phyloP scores from a whole-genome alignment of 352 stramenopile genomes.

The Halophytophthora batemanensis region DNA sequence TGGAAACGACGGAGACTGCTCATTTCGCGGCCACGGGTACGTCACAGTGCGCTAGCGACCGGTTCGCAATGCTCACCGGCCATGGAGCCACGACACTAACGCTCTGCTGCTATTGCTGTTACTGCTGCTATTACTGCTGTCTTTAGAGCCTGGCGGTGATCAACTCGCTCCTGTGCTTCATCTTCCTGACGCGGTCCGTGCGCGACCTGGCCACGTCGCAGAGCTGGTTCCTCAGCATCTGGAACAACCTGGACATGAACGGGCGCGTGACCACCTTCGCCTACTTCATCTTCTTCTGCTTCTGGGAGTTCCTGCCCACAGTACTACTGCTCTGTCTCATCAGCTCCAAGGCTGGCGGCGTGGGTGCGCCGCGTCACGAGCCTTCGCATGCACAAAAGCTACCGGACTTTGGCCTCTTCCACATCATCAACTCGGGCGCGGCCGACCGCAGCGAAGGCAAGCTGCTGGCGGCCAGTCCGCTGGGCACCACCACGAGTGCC shows the following conservation, averaged over 20 bases:
- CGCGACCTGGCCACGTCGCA: slow-evolving; percentile 79
- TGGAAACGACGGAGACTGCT: slow-evolving; percentile 71
- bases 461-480: slow-evolving; percentile 65
- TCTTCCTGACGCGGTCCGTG: slow-evolving; percentile 79
- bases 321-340: slow-evolving; percentile 77
- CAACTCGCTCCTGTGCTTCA: slow-evolving; percentile 75
- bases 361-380: slow-evolving; percentile 68
- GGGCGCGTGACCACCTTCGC: slow-evolving; percentile 72
- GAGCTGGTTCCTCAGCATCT: slow-evolving; percentile 83
- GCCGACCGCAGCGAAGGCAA: too few relatives aligned
- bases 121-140: slow-evolving; percentile 8
- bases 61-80: too few relatives aligned
- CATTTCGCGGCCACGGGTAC: slow-evolving; percentile 72
- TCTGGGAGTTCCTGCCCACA: slow-evolving; percentile 85
- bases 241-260: slow-evolving; percentile 86
- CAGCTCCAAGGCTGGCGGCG: slow-evolving; percentile 76
- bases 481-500: slow-evolving; percentile 43
- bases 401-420: slow-evolving; percentile 84
- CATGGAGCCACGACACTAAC: not conserved
- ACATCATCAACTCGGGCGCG: slow-evolving; percentile 83
- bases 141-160: slow-evolving; percentile 70
- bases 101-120: slow-evolving; percentile 1
- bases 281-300: slow-evolving; percentile 86
- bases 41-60: not conserved
- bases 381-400: slow-evolving; percentile 57